Conservation (phyloP, 495 filamentous ascomycete species). For the Bombardia bombarda region DNA sequence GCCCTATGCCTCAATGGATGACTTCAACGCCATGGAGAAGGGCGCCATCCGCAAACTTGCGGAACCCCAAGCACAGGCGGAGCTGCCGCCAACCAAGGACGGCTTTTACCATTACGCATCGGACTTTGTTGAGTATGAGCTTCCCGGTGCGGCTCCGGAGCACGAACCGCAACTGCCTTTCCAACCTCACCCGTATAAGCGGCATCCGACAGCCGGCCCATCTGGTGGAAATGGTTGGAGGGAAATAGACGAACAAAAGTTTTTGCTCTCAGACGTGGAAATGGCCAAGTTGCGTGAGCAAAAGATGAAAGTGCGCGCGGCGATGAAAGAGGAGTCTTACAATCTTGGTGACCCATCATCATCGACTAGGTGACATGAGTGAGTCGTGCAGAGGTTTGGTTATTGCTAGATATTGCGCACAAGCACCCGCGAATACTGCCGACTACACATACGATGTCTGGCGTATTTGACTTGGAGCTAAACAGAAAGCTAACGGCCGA, state of each 20-base stretch:
- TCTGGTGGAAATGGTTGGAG: conserved; percentile 1
- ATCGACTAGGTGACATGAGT: too few relatives aligned
- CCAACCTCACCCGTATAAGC: conserved; percentile 11
- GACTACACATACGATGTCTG: too few relatives aligned
- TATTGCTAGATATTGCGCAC: too few relatives aligned
- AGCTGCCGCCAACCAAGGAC: conserved; percentile 29
- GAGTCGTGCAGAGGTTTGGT: too few relatives aligned
- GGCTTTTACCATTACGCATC: conserved; percentile 19
- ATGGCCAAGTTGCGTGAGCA: conserved; percentile 13
- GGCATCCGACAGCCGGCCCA: conserved; percentile 5
- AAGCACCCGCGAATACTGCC: too few relatives aligned
- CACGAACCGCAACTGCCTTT: conserved; percentile 18
- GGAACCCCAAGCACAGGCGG: conserved; percentile 20
- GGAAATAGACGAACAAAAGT: conserved; percentile 27
- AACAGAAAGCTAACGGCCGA: too few relatives aligned
- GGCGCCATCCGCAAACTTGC: conserved; percentile 24
- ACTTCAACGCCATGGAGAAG: conserved; percentile 24
- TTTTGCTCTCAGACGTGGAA: conserved; percentile 19
- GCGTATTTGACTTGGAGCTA: too few relatives aligned
- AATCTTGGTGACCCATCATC: too few relatives aligned
- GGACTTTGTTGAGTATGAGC: conserved; percentile 21
- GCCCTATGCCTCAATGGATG: conserved; percentile 22
- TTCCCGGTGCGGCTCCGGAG: conserved; percentile 17
- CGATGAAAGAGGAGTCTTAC: too few relatives aligned
- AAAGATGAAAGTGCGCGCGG: too few relatives aligned